Conservation (phyloP, 352 stramenopile genomes). For the Globisporangium orthogonon region DNA sequence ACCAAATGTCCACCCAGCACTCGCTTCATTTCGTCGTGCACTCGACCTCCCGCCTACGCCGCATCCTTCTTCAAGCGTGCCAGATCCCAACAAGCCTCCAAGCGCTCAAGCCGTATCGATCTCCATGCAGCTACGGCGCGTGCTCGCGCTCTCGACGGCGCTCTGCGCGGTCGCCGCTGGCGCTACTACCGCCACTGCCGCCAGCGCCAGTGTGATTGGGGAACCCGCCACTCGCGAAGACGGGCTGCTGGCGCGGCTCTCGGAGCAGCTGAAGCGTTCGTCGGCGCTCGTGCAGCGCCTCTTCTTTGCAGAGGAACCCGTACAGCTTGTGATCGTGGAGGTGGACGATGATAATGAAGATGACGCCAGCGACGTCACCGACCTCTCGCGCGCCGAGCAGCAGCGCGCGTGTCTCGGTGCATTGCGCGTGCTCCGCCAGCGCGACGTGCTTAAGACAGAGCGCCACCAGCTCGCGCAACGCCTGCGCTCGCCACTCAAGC, state of each 20-base stretch:
- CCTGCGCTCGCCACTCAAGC: conserved; percentile 30
- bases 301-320: conserved; percentile 7
- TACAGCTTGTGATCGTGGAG: conserved; percentile 28
- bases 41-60: conserved; percentile 1
- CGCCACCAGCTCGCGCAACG: conserved; percentile 23
- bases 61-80: conserved; percentile 10
- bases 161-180: not conserved
- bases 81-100: conserved; percentile 7
- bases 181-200: not conserved
- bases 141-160: conserved; percentile 39
- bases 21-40: not conserved
- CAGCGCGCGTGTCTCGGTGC: conserved; percentile 39
- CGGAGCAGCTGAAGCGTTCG: conserved; percentile 6
- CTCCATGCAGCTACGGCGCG: conserved; percentile 74
- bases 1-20: not conserved
- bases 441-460: conserved; percentile 25
- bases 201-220: not conserved
- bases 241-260: conserved; percentile 10
- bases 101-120: conserved; percentile 12
- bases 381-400: conserved; percentile 20
- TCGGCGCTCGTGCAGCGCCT: conserved; percentile 11
- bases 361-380: conserved; percentile 16
- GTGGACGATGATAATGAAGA: conserved; percentile 4
- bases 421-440: conserved; percentile 37
- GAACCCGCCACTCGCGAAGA: not conserved